These are phyloP conservation scores for Zymoseptoria pseudotritici DNA, from an alignment of 2,329 filamentous ascomycete genomes.

Conservation along the genomic window DNA sequence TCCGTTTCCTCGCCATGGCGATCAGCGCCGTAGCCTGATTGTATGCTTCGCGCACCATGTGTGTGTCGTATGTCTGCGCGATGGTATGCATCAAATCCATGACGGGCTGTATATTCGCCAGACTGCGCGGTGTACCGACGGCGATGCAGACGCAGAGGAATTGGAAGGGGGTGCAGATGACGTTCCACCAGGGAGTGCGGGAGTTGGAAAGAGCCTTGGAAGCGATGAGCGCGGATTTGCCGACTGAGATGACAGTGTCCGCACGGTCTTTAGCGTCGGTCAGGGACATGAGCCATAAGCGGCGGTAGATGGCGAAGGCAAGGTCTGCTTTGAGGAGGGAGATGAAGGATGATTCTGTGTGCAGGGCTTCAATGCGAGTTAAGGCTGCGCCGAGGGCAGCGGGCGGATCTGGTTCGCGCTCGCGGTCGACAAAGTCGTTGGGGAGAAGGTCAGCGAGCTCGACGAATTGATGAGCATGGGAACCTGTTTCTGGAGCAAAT, in stretches of 20 bases:
- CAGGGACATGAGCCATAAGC: slow-evolving; percentile 34
- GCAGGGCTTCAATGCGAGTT: slow-evolving; percentile 27
- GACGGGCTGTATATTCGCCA: slow-evolving; percentile 29
- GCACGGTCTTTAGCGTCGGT: slow-evolving; percentile 32
- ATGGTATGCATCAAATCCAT: slow-evolving; percentile 35
- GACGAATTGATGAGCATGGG: slow-evolving; percentile 26
- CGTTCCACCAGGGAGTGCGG: slow-evolving; percentile 38
- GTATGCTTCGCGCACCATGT: slow-evolving; percentile 33
- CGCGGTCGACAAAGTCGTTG: slow-evolving; percentile 28
- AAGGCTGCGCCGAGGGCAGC: slow-evolving; percentile 26
- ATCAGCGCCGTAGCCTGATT: slow-evolving; percentile 28
- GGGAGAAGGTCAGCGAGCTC: slow-evolving; percentile 29
- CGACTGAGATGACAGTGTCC: slow-evolving; percentile 31
- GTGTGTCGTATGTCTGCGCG: slow-evolving; percentile 30
- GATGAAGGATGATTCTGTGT: slow-evolving; percentile 30
- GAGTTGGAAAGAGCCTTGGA: slow-evolving; percentile 30
- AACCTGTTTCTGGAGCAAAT: slow-evolving; percentile 23
- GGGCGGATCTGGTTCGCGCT: slow-evolving; percentile 29
- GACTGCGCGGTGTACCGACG: slow-evolving; percentile 33
- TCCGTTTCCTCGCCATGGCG: slow-evolving; percentile 26
- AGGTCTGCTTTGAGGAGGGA: slow-evolving; percentile 46
- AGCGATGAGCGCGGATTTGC: slow-evolving; percentile 30
- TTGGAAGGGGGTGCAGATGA: slow-evolving; percentile 36
- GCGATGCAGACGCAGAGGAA: slow-evolving; percentile 37
- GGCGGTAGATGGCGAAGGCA: slow-evolving; percentile 43